Evolutionary conservation across 2,329 filamentous ascomycete species (phyloP), one percentile per base, ranked within the genome.

Genomic region (Colletotrichum chlorophyti): DNA sequence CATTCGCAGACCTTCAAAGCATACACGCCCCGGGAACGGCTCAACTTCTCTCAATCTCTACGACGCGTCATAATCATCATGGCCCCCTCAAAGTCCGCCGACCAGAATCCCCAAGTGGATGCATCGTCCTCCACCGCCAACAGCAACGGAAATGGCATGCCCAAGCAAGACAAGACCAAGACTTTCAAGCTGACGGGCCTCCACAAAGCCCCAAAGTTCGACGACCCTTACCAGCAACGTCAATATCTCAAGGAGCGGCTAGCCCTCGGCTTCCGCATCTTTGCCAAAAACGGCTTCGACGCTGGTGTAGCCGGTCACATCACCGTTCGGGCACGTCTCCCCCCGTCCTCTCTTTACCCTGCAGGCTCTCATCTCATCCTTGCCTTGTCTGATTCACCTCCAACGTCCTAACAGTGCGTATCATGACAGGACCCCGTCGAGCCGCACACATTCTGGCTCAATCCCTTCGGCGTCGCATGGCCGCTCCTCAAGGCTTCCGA

Each of bases 291-390:
- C 46, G 82, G 81, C 9, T 84, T 79, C 60, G 83, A 85, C 58
- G 84, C 87, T 70, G 84, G 84, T 12, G 84, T 88, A 31, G 86
- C 85, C n/a, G 85, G 86, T 4, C 85, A 88, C 65, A 87, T 88
- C 63, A 88, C 83, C 2, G 65, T 85, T n/a, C 75, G 83, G n/a
- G 55, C 55, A 34, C 17, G 55, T 67, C 43, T 19, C 12, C 9
- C 27, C 14, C 3, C 14, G 15, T 19, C 26, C 17, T n/a, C n/a
- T n/a, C n/a, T n/a, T n/a, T n/a, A n/a, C n/a, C n/a, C n/a, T n/a
- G n/a, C n/a, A n/a, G n/a, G n/a, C 5, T 19, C 8, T 34, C 9
- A 5, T 9, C 10, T 11, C 12, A 3, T 6, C 11, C 10, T 34
- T 9, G 19, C 11, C 6, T 12, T 27, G 15, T n/a, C 54, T 65